Base-by-base conservation (phyloP, 2,329 filamentous ascomycete genomes). In the Pochonia chlamydosporia region DNA sequence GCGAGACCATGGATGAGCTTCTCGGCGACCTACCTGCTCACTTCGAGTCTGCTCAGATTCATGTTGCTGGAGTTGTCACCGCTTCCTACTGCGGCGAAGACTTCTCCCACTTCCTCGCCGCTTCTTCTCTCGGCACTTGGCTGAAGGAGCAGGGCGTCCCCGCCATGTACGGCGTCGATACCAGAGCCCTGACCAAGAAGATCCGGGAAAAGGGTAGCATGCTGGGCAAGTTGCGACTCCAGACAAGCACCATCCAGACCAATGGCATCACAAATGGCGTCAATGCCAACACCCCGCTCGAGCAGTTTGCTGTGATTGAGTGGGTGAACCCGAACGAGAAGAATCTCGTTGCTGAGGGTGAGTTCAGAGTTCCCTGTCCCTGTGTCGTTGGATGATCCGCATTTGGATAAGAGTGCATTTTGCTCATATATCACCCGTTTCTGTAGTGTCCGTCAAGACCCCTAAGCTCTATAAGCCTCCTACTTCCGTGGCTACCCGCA, bases 151-250 rank as follows among this genome's bases (percentile, higher is more conserved):
- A 97, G 69, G 88, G 84, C 50, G 79, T 99, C 47, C 93, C 93
- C 35, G 93, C 91, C 60, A 90, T 99, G 67, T 93, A 93, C 63
- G 93, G 90, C 49, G 85, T 99, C 51, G 93, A 99, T 71, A 99
- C 93, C 39, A 79, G 93, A 64, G 85, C 88, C 47, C 73, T 99
- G 65, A 99, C 93, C 44, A 96, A 97, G 78, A 86, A 85, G 63
- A 96, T 99, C 58, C 82, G 93, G 58, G 79, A 95, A 61, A 84
- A 96, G 68, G 93, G 93, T 63, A 96, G 90, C 74, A 96, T 97
- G 89, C 83, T 97, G 43, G 93, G 92, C 52, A 87, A 89, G 56
- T 81, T 99, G 78, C 76, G 93, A 54, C 78, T 91, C 49, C 80
- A 90, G 67, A 60, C 84, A 56, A 57, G 70, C 46, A 56, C 5